Percentiles rank a stretch among this genome's conserved stretches.
phyloP scores from a whole-genome alignment of 768 basidiomycete species.

The Chalciporus sphaerocephalus region DNA sequence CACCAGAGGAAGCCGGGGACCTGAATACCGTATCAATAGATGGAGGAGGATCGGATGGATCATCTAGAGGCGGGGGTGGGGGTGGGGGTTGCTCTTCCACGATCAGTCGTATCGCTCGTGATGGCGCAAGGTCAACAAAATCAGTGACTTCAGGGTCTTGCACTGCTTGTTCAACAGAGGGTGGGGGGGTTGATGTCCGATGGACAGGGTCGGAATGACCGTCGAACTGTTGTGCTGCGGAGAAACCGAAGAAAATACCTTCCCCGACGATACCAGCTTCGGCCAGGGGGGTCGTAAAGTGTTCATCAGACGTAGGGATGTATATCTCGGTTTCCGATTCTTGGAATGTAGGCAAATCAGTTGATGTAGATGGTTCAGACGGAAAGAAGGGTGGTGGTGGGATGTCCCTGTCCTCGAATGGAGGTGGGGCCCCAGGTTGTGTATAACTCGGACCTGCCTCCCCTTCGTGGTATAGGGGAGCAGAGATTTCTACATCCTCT shows the following conservation, averaged over 20 bases:
- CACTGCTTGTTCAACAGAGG: constrained; percentile 70
- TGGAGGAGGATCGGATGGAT: constrained; percentile 84
- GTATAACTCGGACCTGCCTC: constrained; percentile 74
- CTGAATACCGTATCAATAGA: constrained; percentile 80
- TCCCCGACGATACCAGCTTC: constrained; percentile 56
- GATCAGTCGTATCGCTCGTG: constrained; percentile 55
- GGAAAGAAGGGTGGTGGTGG: constrained; percentile 65
- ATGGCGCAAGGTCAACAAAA: constrained; percentile 53
- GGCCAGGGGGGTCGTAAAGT: constrained; percentile 32
- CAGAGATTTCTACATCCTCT: constrained; percentile 58
- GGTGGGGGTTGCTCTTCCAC: constrained; percentile 61
- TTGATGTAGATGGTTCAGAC: constrained; percentile 55
- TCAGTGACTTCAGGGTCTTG: constrained; percentile 66
- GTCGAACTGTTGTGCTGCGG: constrained; percentile 69
- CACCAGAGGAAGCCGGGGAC: constrained; percentile 26
- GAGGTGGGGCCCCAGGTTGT: constrained; percentile 66
- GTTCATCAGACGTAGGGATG: constrained; percentile 46
- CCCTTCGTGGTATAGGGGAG: constrained; percentile 64
- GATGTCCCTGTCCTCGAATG: constrained; percentile 79
- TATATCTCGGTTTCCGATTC: constrained; percentile 78
- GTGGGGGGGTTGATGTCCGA: constrained; percentile 65
- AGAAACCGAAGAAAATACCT: constrained; percentile 74
- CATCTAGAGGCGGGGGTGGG: constrained; percentile 79
- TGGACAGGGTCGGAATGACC: constrained; percentile 70
- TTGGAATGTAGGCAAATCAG: constrained; percentile 65